These are phyloP conservation scores for Ophioceras dolichostomum DNA, from an alignment of 2,329 filamentous ascomycete genomes.

Conservation along the genomic window DNA sequence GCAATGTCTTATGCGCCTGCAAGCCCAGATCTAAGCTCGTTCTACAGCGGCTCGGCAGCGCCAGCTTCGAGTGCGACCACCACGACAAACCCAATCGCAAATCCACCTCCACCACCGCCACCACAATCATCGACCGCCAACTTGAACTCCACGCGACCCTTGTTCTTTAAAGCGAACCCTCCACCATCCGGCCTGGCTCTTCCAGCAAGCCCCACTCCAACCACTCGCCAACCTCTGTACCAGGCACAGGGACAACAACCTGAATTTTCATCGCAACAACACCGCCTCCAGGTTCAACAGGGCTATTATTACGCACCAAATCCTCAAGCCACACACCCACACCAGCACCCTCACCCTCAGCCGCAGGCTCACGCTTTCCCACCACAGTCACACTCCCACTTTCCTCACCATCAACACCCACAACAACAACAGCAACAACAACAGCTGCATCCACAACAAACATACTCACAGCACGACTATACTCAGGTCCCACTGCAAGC, in stretches of 20 bases:
- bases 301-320: constrained; percentile 2
- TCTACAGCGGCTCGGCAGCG: constrained; percentile 2
- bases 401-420: constrained; percentile 2
- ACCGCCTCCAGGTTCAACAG: constrained; percentile 3
- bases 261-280: constrained; percentile 1
- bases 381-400: constrained; percentile 3
- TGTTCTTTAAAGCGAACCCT: too few species aligned
- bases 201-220: constrained; percentile 1
- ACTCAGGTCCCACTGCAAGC: too few species aligned
- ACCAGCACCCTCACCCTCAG: constrained; percentile 5
- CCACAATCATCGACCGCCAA: too few species aligned
- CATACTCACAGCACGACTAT: background rate
- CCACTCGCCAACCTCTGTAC: background rate
- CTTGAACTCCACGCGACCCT: too few species aligned
- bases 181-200: constrained; percentile 1
- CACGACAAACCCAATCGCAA: background rate
- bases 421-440: background rate
- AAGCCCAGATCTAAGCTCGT: constrained; percentile 4
- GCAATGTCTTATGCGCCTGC: constrained; percentile 3
- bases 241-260: background rate
- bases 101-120: too few species aligned
- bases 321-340: constrained; percentile 1
- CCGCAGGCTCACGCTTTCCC: background rate
- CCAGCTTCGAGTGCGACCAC: background rate
- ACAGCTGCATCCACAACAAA: background rate